Percentiles rank a stretch among this genome's conserved stretches.
Evolutionary conservation across 768 basidiomycete genomes (phyloP).

Genomic region (Coprinopsis marcescibilis): DNA sequence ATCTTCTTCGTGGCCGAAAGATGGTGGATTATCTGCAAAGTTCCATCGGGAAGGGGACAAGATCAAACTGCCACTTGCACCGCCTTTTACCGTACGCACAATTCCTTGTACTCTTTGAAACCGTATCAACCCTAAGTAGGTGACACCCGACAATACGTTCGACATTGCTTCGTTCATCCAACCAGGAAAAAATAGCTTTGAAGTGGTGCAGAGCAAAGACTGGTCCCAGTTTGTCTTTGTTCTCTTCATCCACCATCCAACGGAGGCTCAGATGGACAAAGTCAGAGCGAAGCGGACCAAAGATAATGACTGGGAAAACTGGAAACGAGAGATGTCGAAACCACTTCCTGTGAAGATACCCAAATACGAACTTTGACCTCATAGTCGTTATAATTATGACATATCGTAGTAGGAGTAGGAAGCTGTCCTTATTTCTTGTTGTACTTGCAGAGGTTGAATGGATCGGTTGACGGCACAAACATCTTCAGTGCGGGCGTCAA

Average conservation of each 20-base stretch:
- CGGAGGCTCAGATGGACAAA: slow-evolving; percentile 34
- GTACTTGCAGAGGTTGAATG: too few species aligned
- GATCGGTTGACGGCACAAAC: too few species aligned
- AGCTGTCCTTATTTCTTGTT: too few species aligned
- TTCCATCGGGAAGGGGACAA: slow-evolving; percentile 24
- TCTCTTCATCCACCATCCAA: slow-evolving; percentile 47
- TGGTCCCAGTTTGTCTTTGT: slow-evolving; percentile 41
- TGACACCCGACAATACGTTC: slow-evolving; percentile 42
- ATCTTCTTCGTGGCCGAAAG: slow-evolving; percentile 39
- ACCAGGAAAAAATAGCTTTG: slow-evolving; percentile 36
- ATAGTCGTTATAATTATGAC: too few species aligned
- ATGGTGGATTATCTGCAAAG: slow-evolving; percentile 29
- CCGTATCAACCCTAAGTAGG: slow-evolving; percentile 20
- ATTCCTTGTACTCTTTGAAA: background rate
- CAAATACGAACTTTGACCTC: background rate
- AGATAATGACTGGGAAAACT: slow-evolving; percentile 36
- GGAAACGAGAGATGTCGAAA: slow-evolving; percentile 27
- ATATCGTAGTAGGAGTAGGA: too few species aligned
- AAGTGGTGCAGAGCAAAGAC: slow-evolving; percentile 37
- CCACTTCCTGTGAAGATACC: slow-evolving; percentile 24
- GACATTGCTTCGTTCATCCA: slow-evolving; percentile 44
- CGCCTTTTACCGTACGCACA: slow-evolving; percentile 33
- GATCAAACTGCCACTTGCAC: slow-evolving; percentile 31
- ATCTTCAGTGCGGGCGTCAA: too few species aligned
- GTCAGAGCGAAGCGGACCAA: slow-evolving; percentile 24